Conservation (phyloP, 2,329 filamentous ascomycete genomes). For the Cladosporium velox region DNA sequence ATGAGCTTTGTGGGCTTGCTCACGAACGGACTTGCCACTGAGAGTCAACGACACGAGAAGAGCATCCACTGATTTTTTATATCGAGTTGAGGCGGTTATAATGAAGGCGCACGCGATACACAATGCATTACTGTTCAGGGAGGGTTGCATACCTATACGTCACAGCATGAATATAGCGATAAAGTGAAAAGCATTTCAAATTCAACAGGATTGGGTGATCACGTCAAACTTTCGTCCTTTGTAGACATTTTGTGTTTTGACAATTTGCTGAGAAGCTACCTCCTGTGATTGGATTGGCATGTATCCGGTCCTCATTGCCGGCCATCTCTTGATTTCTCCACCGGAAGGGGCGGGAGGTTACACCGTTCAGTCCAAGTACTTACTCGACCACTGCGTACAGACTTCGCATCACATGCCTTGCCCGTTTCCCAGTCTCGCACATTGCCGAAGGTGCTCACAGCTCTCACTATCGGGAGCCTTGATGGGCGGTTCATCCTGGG, state of each 20-base stretch:
- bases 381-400: background rate
- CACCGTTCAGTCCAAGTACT: slow-evolving; percentile 1
- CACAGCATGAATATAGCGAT: background rate
- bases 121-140: background rate
- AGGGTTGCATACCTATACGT: background rate
- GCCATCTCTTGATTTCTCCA: background rate
- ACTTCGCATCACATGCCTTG: background rate
- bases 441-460: background rate
- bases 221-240: background rate
- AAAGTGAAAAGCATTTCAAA: background rate
- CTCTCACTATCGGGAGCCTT: background rate
- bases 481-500: too few relatives aligned
- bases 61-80: background rate
- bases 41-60: background rate
- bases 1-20: slow-evolving; percentile 2
- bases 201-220: background rate
- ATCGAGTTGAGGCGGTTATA: background rate
- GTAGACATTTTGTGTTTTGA: background rate
- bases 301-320: background rate
- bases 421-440: background rate
- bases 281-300: background rate
- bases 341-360: background rate
- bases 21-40: background rate
- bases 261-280: background rate
- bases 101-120: background rate